Evolutionary conservation across 208 protist genomes (phyloP).

Genomic region (Leishmania braziliensis): DNA sequence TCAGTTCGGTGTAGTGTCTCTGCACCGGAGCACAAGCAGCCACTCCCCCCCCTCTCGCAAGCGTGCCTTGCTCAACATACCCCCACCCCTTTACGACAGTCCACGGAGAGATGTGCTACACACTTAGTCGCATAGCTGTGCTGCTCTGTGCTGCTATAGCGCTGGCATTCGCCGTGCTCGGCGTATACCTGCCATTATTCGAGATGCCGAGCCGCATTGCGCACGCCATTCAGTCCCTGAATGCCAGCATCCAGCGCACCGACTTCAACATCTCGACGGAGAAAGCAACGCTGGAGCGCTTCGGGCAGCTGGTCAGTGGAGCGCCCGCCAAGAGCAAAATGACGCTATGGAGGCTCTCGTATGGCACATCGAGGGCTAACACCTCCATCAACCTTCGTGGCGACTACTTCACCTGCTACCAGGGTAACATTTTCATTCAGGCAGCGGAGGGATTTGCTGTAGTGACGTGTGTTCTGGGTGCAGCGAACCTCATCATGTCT

Average conservation of each 20-base stretch:
- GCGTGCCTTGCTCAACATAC: background rate
- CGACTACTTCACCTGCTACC: conserved; percentile 51
- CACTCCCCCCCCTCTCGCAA: background rate
- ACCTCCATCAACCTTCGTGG: conserved; percentile 18
- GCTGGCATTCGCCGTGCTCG: conserved; percentile 21
- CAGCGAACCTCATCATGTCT: conserved; percentile 42
- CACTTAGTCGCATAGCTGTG: conserved; percentile 11
- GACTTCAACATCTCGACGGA: conserved; percentile 8
- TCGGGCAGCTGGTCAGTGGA: conserved; percentile 12
- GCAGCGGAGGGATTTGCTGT: conserved; percentile 49
- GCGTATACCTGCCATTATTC: conserved; percentile 30
- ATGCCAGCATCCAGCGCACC: conserved; percentile 4
- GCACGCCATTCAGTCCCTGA: background rate
- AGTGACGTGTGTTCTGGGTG: conserved; percentile 40
- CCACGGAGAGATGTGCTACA: conserved; percentile 17
- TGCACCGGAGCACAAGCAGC: background rate
- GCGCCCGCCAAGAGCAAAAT: conserved; percentile 26
- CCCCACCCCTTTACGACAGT: background rate
- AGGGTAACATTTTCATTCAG: conserved; percentile 53
- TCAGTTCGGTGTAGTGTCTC: background rate
- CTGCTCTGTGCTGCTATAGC: conserved; percentile 17
- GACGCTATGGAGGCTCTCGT: conserved; percentile 35
- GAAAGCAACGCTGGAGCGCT: conserved; percentile 7
- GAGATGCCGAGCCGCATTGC: conserved; percentile 4
- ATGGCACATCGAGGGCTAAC: background rate